Base-by-base conservation (phyloP, 768 basidiomycete species). In the Termitomyces sp. region DNA sequence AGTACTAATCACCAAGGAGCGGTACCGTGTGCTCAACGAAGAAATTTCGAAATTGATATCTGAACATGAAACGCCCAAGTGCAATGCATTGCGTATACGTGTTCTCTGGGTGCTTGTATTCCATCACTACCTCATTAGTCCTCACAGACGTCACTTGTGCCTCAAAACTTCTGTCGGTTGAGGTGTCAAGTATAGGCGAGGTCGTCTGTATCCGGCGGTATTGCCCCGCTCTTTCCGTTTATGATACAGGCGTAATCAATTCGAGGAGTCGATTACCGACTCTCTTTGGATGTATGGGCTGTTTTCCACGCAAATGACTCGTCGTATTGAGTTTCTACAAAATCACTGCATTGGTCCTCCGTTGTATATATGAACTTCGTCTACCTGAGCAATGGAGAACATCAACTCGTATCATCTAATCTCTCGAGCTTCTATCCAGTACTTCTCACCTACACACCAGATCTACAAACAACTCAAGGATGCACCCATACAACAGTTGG, bases 401-500 rank as follows among this genome's bases (percentile, higher is more conserved):
- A 26, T 37, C 51, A 20, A 26, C 33, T n/a, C 26, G 20, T 22
- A 27, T n/a, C 34, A 32, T 48, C 30, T 37, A 5, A 36, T 32
- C 51, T 53, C 44, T 55, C 37, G 18, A n/a, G 22, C 18, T n/a
- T 37, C 47, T 55, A n/a, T 30, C 45, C 16, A 43, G 26, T n/a
- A 5, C 48, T 24, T 36, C 37, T 57, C 51, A 37, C 40, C 43
- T 43, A 16, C 22, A 39, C n/a, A 9, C 16, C 39, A 20, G 42
- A 22, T 53, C 16, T 4, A 5, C 42, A 49, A 22, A 30, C 33
- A 53, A 22, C 14, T 18, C 20, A 39, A 59, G n/a, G 12, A 30
- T 67, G 66, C 65, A 79, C 59, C 79, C 79, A 5, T 80, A 74
- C 64, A 69, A 66, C 53, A 68, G 69, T 64, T 78, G 75, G 75